Evolutionary conservation across 2,329 filamentous ascomycete species (phyloP).

Genomic region (Ustulina deusta): DNA sequence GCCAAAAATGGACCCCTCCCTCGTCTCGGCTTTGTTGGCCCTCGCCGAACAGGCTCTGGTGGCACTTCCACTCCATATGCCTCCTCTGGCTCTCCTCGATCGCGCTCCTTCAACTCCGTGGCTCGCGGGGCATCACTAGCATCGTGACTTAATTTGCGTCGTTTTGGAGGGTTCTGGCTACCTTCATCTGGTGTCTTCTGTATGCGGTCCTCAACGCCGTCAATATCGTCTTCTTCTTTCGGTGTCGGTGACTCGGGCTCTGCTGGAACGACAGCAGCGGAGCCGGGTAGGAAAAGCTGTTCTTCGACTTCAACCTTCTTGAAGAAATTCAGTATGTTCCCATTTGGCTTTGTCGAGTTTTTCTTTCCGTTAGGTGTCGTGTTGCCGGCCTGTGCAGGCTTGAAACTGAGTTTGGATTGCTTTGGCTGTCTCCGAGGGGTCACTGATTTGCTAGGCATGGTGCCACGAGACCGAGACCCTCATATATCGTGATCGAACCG

Average conservation of each 20-base stretch:
- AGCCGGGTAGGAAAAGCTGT: slow-evolving; percentile 65
- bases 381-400: slow-evolving; percentile 39
- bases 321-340: slow-evolving; percentile 80
- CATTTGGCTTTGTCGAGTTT: slow-evolving; percentile 70
- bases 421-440: slow-evolving; percentile 45
- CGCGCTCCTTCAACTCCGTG: slow-evolving; percentile 9
- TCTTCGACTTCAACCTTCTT: slow-evolving; percentile 74
- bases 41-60: slow-evolving; percentile 29
- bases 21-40: slow-evolving; percentile 38
- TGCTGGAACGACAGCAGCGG: slow-evolving; percentile 23
- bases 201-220: slow-evolving; percentile 50
- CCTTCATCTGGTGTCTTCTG: slow-evolving; percentile 49
- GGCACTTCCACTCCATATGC: slow-evolving; percentile 12
- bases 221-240: slow-evolving; percentile 52
- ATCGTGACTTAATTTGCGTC: slow-evolving; percentile 56
- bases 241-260: slow-evolving; percentile 24
- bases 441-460: slow-evolving; percentile 43
- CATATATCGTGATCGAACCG: not conserved
- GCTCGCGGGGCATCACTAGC: slow-evolving; percentile 22
- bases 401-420: slow-evolving; percentile 50
- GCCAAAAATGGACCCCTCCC: slow-evolving; percentile 74
- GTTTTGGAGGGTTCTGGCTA: slow-evolving; percentile 52
- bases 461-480: slow-evolving; percentile 20
- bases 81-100: slow-evolving; percentile 15
- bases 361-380: slow-evolving; percentile 48